Evolutionary conservation across 2,329 filamentous ascomycete species (phyloP), one percentile per base, ranked within the genome.

Genomic region (Claviceps cyperi): DNA sequence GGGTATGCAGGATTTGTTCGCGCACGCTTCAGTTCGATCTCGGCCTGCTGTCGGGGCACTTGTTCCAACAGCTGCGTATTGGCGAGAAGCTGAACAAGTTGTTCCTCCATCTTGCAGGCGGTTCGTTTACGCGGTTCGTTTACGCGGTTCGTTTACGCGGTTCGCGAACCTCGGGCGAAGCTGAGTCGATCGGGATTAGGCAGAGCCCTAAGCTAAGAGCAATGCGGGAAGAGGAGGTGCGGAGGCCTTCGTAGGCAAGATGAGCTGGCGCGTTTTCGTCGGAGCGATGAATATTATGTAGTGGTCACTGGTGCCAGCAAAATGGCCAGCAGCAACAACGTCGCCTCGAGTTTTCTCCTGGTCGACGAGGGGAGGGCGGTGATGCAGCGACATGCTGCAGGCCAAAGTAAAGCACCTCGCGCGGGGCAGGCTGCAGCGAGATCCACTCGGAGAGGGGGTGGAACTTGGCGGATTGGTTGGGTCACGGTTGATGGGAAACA

Each of bases 71-170:
- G 82, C 71, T 94, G 88, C 47, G 90, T 94, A 68, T 89, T 87
- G 61, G 84, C 80, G 56, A 98, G 82, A 65, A 97, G 78, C 67
- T 83, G 82, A 60, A 92, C 82, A 67, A 98, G 80, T 74, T 94
- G 83, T 70, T 94, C 84, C 77, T 95, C 90, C 89, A 95, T 95
- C 60, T 54, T 62, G 60, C 55, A 32, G 28, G 24, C 36, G 32
- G 36, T 28, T 51, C 45, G 50, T 51, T 28, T 51, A 35, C 32
- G 50, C 46, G 17, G 48, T n/a, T 6, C 7, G 19, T 17, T 5
- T 6, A 24, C 22, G 22, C n/a, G n/a, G n/a, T n/a, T n/a, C n/a
- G n/a, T 22, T 22, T 22, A n/a, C n/a, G n/a, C 24, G 24, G 24
- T 28, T 28, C 24, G 28, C 28, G 24, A 37, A 37, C 13, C 17